A percentile compares a stretch with the other conserved stretches of the same genome.
Conservation (phyloP, 306 rosid species). For the Datisca glomerata region DNA sequence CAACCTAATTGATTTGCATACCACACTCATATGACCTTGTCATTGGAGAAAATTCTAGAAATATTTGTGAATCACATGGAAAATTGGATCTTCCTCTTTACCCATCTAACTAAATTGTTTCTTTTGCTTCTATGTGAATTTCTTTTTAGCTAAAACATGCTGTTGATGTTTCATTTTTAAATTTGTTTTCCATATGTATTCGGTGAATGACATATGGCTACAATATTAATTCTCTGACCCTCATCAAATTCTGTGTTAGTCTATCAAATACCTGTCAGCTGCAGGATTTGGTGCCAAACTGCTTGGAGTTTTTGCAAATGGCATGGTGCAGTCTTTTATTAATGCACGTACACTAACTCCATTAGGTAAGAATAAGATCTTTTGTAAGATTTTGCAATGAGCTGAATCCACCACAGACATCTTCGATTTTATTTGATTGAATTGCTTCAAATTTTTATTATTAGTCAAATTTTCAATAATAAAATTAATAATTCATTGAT, state of each 20-base stretch:
- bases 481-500: too few species aligned
- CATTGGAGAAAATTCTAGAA: background rate
- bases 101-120: too few species aligned
- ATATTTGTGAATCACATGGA: background rate
- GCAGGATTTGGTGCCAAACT: constrained; percentile 94
- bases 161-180: constrained; percentile 9
- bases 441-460: too few species aligned
- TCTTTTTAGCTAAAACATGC: background rate
- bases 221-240: constrained; percentile 9
- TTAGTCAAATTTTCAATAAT: too few species aligned
- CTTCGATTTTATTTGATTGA: too few species aligned
- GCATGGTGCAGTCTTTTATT: constrained; percentile 85
- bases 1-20: background rate
- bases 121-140: background rate
- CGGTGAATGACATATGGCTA: constrained; percentile 5
- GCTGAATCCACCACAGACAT: too few species aligned
- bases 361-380: constrained; percentile 32
- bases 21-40: background rate
- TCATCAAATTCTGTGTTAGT: constrained; percentile 40
- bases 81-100: too few species aligned
- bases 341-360: constrained; percentile 58
- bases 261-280: constrained; percentile 76
- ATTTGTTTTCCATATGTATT: constrained; percentile 12
- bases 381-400: too few species aligned
- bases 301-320: constrained; percentile 86